Evolutionary conservation across 1,139 yeast species (phyloP), one percentile per base, ranked within the genome.

Genomic region (Pichia sp.): DNA sequence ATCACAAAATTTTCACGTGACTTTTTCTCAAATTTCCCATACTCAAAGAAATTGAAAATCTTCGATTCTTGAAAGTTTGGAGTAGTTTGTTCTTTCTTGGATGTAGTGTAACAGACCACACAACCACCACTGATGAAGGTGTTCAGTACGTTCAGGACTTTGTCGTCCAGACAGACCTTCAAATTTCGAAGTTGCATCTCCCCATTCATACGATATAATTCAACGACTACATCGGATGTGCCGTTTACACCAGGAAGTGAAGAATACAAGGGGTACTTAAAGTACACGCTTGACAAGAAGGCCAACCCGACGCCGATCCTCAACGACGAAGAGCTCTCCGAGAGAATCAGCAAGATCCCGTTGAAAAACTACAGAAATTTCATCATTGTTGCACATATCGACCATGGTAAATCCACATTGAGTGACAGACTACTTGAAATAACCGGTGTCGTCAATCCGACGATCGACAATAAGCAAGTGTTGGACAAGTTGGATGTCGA

Each of bases 331-430:
- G 59, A 56, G 41, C 45, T 66, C 20, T 53, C 58, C 14, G 83
- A 81, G 37, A 69, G 94, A 52, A 81, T 90, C 51, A 71, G 77
- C 31, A 72, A 72, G 38, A 89, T 91, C 38, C 98, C 98, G 6
- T 75, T 86, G 28, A 85, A 83, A 49, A 80, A 89, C 57, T 91
- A 85, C 64, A 68, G 99, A 52, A 91, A 90, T 66, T 91, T 93
- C 67, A 87, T 96, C 52, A 91, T 93, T 49, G 97, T 90, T 33
- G 98, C 99, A 2, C 99, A 93, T 70, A 94, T 93, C 34, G 99
- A 93, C 65, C 99, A 93, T 66, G 99, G 99, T 0, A 93, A 93
- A 65, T 87, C 96, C 2, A 93, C 99, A 0, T 67, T 93, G 24
- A 85, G 96, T 51, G 99, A 93, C 62, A 69, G 98, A 44, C 69